Evolutionary conservation across 2,329 filamentous ascomycete species (phyloP).

Genomic region (Stemphylium beticola): DNA sequence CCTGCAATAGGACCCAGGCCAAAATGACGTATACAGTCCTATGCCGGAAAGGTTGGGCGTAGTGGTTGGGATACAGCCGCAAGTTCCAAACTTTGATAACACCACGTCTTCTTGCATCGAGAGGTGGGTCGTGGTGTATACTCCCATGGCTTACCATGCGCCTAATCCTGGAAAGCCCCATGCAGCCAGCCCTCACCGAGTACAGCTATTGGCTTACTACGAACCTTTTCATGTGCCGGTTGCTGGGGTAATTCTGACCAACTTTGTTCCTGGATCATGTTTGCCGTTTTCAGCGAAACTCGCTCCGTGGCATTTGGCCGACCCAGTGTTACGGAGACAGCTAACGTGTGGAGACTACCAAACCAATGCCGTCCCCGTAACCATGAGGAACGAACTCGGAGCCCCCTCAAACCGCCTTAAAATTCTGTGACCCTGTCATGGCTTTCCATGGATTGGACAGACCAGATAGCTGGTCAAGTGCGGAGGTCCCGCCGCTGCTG

Average conservation of each 20-base stretch:
- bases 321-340: constrained; percentile 23
- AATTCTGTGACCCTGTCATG: constrained; percentile 39
- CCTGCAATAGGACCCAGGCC: neutral
- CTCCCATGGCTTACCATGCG: constrained; percentile 21
- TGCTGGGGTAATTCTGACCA: constrained; percentile 22
- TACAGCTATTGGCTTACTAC: constrained; percentile 15
- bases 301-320: constrained; percentile 21
- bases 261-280: constrained; percentile 17
- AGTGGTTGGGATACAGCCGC: constrained; percentile 12
- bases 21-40: no score
- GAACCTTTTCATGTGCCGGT: constrained; percentile 13
- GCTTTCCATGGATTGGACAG: constrained; percentile 17
- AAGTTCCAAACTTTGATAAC: neutral
- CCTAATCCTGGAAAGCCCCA: constrained; percentile 22
- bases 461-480: constrained; percentile 30
- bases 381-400: constrained; percentile 21
- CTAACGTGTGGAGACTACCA: constrained; percentile 13
- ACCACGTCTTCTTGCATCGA: constrained; percentile 10
- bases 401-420: constrained; percentile 27
- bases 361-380: constrained; percentile 16
- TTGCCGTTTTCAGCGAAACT: constrained; percentile 22
- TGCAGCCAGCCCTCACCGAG: constrained; percentile 18
- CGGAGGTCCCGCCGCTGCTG: constrained; percentile 2
- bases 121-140: constrained; percentile 12
- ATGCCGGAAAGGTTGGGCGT: neutral